Conservation (phyloP, 2,329 filamentous ascomycete species). For the Amesomyces nigricolor region DNA sequence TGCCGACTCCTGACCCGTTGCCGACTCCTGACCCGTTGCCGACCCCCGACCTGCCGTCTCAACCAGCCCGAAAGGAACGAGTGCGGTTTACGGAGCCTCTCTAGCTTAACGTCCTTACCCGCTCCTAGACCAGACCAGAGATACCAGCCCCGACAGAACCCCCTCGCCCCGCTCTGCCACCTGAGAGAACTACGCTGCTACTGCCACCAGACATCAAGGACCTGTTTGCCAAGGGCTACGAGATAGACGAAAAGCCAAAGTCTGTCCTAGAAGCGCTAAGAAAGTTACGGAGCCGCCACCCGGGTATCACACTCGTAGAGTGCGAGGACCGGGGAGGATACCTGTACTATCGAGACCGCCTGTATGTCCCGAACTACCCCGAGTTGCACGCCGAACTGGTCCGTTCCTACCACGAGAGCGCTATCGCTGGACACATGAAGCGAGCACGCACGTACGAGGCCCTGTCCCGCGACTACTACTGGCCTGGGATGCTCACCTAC, state of each 20-base stretch:
- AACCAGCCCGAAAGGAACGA: background rate
- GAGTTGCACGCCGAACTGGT: too few relatives aligned
- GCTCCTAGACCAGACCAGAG: background rate
- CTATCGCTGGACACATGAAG: background rate
- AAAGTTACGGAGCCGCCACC: too few relatives aligned
- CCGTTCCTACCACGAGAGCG: background rate
- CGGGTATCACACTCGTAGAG: too few relatives aligned
- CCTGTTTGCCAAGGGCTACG: background rate
- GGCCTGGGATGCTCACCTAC: constrained; percentile 1
- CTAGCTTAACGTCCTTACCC: background rate
- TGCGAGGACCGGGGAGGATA: too few relatives aligned
- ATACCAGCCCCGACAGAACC: background rate
- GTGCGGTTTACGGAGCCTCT: background rate
- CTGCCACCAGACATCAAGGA: background rate
- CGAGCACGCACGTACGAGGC: background rate
- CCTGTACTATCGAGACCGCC: too few relatives aligned
- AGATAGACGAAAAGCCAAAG: too few relatives aligned
- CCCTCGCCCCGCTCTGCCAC: background rate
- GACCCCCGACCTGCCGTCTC: too few relatives aligned
- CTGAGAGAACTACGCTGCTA: background rate
- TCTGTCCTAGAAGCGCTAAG: too few relatives aligned
- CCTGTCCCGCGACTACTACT: background rate
- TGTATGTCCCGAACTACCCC: too few relatives aligned
- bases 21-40: too few relatives aligned
- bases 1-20: too few relatives aligned